Base-by-base conservation (phyloP, 768 basidiomycete genomes). In the Naganishia antarctica region DNA sequence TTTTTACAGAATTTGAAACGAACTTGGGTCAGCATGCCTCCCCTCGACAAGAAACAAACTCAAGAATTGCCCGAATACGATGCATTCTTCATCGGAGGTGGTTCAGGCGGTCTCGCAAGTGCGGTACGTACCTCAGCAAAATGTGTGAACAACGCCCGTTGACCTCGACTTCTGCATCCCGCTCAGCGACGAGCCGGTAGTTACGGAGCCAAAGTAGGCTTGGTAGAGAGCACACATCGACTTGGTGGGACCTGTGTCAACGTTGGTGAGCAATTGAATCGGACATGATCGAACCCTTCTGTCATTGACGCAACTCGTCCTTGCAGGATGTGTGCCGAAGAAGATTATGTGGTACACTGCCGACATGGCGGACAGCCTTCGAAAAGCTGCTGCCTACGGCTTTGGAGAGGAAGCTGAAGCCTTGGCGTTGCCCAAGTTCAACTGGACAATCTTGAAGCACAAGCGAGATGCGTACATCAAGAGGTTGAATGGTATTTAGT, bases 241-340 rank as follows among this genome's bases (percentile, higher is more conserved):
- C 82, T 93, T 2, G 96, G 96, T 34, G 96, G 94, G 58, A 97
- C 94, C 40, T 99, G 96, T 74, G 96, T 99, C 34, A 37, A 37
- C 15, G 34, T 37, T 15, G 34, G 34, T 37, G 15, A 37, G 21
- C 25, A 11, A 11, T 28, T 12, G 12, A 11, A 13, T 48, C 7
- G 68, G n/a, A n/a, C n/a, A n/a, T n/a, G n/a, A n/a, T n/a, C n/a
- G n/a, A n/a, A n/a, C n/a, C n/a, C n/a, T n/a, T n/a, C n/a, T n/a
- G n/a, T n/a, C n/a, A n/a, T n/a, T n/a, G n/a, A n/a, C n/a, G n/a
- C n/a, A n/a, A n/a, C n/a, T n/a, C n/a, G n/a, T n/a, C n/a, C n/a
- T n/a, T n/a, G n/a, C n/a, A 89, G 91, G 91, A 71, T 97, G 94
- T 80, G 91, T 99, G 5, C 96, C 96, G 16, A 99, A 99, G 81